phyloP scores from a whole-genome alignment of 371 early-diverging fungal species.

The Lichtheimia corymbifera region DNA sequence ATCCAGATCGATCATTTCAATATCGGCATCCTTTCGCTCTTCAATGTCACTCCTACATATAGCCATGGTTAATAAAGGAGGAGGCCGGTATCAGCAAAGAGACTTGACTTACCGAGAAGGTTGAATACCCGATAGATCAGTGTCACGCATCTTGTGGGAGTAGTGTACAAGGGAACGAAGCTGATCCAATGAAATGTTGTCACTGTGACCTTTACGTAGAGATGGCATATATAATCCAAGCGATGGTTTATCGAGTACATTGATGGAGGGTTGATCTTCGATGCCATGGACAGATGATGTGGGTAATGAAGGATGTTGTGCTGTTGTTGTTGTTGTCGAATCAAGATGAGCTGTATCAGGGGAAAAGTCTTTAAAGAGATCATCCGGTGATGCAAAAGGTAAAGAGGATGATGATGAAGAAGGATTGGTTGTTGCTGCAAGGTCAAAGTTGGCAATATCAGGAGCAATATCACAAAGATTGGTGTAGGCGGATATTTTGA shows the following conservation, averaged over 20 bases:
- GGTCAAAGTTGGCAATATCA: slow-evolving; percentile 23
- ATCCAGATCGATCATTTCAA: slow-evolving; percentile 23
- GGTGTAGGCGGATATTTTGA: slow-evolving; percentile 36
- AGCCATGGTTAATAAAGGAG: neutral
- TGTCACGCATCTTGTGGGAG: slow-evolving; percentile 8
- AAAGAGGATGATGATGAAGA: no score
- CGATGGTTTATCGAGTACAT: neutral
- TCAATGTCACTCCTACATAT: slow-evolving; percentile 31
- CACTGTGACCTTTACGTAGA: slow-evolving; percentile 19
- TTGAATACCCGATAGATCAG: slow-evolving; percentile 3
- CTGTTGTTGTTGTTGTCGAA: slow-evolving; percentile 7
- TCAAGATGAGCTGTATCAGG: slow-evolving; percentile 1
- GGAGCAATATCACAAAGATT: slow-evolving; percentile 46
- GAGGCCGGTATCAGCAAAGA: neutral
- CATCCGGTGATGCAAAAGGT: slow-evolving; percentile 14
- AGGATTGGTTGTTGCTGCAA: slow-evolving; percentile 1
- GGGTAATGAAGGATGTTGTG: slow-evolving; percentile 1
- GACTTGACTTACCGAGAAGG: neutral
- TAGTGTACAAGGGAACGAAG: slow-evolving; percentile 28
- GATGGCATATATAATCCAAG: slow-evolving; percentile 23
- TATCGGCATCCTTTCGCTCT: slow-evolving; percentile 24
- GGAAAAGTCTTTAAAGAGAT: slow-evolving; percentile 28
- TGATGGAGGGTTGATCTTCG: neutral
- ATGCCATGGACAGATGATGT: slow-evolving; percentile 5
- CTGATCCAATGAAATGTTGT: slow-evolving; percentile 23